Percentiles rank a stretch among this genome's conserved stretches.
Evolutionary conservation across 257 asterid genomes (phyloP).

Genomic region (Osmanthus fragrans): DNA sequence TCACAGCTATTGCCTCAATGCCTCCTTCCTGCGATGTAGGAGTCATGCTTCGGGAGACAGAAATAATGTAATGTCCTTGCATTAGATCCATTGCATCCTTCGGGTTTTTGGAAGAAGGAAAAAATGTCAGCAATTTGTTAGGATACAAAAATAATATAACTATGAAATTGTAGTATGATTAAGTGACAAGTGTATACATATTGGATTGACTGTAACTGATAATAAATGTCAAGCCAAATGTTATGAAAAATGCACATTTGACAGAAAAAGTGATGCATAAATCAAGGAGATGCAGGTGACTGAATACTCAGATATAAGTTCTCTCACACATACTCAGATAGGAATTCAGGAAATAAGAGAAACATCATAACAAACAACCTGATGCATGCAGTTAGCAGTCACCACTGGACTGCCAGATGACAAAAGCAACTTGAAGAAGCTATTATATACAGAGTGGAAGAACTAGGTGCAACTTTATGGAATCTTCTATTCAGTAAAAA

Average conservation of each 20-base stretch:
- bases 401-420: not conserved
- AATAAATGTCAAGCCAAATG: not conserved
- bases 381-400: not conserved
- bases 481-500: not conserved
- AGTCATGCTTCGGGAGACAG: slow-evolving; percentile 73
- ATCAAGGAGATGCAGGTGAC: not conserved
- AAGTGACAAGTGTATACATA: not conserved
- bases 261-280: not conserved
- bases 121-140: slow-evolving; percentile 21
- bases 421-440: slow-evolving; percentile 12
- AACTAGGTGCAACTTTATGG: slow-evolving; percentile 13
- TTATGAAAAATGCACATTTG: not conserved
- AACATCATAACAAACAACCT: not conserved
- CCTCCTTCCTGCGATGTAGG: slow-evolving; percentile 57
- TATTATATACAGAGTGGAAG: not conserved
- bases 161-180: not conserved
- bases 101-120: slow-evolving; percentile 24
- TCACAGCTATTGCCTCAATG: slow-evolving; percentile 69
- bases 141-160: not conserved
- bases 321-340: not conserved
- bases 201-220: not conserved
- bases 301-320: not conserved
- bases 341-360: not conserved
- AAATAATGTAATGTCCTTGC: slow-evolving; percentile 73
- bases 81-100: slow-evolving; percentile 85